Evolutionary conservation across 225 moss, liverwort and hornwort species (phyloP).

Genomic region (Physcomitrium patens): DNA sequence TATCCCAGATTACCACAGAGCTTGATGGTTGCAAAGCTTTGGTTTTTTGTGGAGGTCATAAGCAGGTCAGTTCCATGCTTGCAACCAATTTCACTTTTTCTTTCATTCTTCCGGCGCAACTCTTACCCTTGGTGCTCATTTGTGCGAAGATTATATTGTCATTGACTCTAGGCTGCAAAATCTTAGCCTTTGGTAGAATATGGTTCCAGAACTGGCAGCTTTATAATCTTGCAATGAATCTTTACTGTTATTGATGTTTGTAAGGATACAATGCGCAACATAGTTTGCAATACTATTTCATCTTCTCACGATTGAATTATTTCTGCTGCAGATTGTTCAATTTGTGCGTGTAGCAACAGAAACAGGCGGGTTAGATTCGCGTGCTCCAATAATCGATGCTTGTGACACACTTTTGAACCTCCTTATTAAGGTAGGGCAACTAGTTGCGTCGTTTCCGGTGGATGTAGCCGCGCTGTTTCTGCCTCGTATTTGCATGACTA

Average conservation of each 20-base stretch:
- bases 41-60: conserved; percentile 66
- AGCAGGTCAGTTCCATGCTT: conserved; percentile 60
- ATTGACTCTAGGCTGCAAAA: no score
- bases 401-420: conserved; percentile 92
- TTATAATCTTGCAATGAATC: conserved; percentile 11
- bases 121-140: no score
- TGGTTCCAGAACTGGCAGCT: not conserved
- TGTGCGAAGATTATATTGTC: no score
- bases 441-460: conserved; percentile 5
- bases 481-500: not conserved
- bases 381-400: conserved; percentile 71
- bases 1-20: conserved; percentile 81
- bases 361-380: conserved; percentile 49
- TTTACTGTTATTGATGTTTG: conserved; percentile 6
- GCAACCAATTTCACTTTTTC: conserved; percentile 1
- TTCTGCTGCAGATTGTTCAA: conserved; percentile 61
- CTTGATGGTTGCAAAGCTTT: conserved; percentile 82
- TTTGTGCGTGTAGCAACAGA: conserved; percentile 59
- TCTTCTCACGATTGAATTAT: conserved; percentile 27
- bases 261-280: not conserved
- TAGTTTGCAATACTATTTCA: conserved; percentile 1
- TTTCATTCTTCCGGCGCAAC: no score
- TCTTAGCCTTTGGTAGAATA: not conserved
- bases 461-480: not conserved
- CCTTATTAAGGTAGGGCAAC: conserved; percentile 55